A percentile compares a stretch with the other conserved stretches of the same genome.
These are phyloP conservation scores for Alternaria infectoria DNA, from an alignment of 2,329 filamentous ascomycete species.

Conservation along the genomic window DNA sequence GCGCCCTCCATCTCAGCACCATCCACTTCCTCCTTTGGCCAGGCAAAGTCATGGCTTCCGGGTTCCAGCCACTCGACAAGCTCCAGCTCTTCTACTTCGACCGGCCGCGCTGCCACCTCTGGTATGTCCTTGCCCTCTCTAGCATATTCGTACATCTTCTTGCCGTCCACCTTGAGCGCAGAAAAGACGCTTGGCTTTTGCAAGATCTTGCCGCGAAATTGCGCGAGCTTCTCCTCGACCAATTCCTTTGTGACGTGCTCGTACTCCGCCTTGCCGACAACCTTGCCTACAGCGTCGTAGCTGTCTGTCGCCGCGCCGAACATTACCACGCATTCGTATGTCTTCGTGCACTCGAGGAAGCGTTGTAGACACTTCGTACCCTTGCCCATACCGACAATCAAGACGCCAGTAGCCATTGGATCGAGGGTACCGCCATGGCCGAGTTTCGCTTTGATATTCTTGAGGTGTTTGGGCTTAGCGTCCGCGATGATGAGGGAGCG, in stretches of 20 bases:
- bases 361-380: conserved; percentile 82
- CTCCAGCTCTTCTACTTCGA: conserved; percentile 79
- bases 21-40: conserved; percentile 80
- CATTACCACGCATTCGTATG: conserved; percentile 85
- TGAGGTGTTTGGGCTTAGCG: conserved; percentile 62
- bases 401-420: conserved; percentile 88
- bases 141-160: conserved; percentile 95
- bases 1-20: conserved; percentile 77
- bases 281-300: conserved; percentile 85
- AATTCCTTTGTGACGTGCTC: conserved; percentile 79
- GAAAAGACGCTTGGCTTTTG: conserved; percentile 94
- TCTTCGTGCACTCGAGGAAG: conserved; percentile 90
- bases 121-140: conserved; percentile 87
- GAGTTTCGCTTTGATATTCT: conserved; percentile 75
- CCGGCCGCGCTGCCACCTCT: conserved; percentile 80
- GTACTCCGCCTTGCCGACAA: conserved; percentile 76
- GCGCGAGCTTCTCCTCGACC: conserved; percentile 76
- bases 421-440: conserved; percentile 96
- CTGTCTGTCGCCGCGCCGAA: conserved; percentile 94
- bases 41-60: conserved; percentile 77
- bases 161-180: conserved; percentile 90
- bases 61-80: conserved; percentile 84
- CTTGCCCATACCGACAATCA: conserved; percentile 85
- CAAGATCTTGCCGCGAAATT: conserved; percentile 82
- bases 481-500: conserved; percentile 62